These are phyloP conservation scores for Suillus subluteus DNA, from an alignment of 768 basidiomycete genomes.

Conservation along the genomic window DNA sequence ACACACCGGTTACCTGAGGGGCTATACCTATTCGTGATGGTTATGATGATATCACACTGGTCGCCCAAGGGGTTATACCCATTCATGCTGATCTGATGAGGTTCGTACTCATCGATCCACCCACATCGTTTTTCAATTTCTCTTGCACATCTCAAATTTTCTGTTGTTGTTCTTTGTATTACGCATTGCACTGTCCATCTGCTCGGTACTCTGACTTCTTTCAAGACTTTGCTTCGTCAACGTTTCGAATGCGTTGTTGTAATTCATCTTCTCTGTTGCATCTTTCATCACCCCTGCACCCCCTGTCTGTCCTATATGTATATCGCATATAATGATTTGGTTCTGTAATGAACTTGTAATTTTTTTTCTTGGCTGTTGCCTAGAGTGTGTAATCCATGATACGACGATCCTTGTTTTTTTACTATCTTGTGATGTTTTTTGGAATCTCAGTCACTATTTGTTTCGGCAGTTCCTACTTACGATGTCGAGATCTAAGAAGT, in stretches of 20 bases:
- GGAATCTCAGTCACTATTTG: not conserved
- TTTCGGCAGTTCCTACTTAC: not conserved
- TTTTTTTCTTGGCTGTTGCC: not conserved
- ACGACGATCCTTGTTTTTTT: not conserved
- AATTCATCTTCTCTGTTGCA: conserved; percentile 2
- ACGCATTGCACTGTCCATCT: conserved; percentile 4
- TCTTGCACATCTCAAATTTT: not conserved
- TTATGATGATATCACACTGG: not conserved
- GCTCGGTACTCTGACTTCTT: not conserved
- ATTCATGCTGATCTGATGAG: not conserved
- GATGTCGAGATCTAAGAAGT: not conserved
- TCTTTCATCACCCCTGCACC: not conserved
- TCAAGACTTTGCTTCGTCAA: not conserved
- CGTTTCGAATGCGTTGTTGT: not conserved
- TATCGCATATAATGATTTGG: conserved; percentile 7
- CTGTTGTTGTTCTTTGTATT: not conserved
- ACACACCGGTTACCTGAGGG: not conserved
- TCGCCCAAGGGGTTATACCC: not conserved
- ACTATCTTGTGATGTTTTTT: not conserved
- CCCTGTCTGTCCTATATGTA: conserved; percentile 2
- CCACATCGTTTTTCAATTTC: not conserved
- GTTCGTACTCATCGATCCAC: not conserved
- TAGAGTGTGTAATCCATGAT: not conserved
- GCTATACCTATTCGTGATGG: not conserved
- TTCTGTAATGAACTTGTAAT: conserved; percentile 11